Base-by-base conservation (phyloP, 768 basidiomycete genomes). In the Phylloporus arenicola region DNA sequence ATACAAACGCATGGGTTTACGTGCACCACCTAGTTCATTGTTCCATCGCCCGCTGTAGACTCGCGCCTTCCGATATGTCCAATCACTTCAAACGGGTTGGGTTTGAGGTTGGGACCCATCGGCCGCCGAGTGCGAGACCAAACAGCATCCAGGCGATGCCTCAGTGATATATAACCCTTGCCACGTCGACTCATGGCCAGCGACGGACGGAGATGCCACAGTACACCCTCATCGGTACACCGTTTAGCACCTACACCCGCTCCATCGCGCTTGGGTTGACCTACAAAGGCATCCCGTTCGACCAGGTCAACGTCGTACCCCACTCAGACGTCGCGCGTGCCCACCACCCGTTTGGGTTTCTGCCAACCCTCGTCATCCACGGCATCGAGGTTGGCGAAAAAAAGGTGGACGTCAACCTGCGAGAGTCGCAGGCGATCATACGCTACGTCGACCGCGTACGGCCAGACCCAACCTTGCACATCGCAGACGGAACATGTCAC, bases 171-270 rank as follows among this genome's bases (percentile, higher is more conserved):
- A 24, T 24, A 24, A 24, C 22, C 22, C 22, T 24, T 5, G 22
- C 22, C 22, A 24, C 22, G 22, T 24, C 22, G 22, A 24, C 5
- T 24, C 22, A 24, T 24, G 22, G 22, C 22, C 22, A 5, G 3
- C 5, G 16, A 34, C 34, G n/a, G 3, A 34, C 16, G n/a, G 16
- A 34, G 16, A 34, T 34, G 33, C 37, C 37, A 38, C 19, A 17
- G 16, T 63, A 59, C 40, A 68, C 66, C 12, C 39, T 68, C 56
- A 56, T 68, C 25, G 66, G 66, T 17, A 68, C 66, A 0, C 68
- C 66, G 13, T 68, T 58, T 37, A 69, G 68, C 44, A 68, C 68
- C 1, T 68, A 65, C 38, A 68, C 66, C 8, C 66, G 66, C 16
- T 33, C 68, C 29, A 57, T 68, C 43, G 69, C 66, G 0, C 65